These are phyloP conservation scores for Linum trigynum DNA, from an alignment of 345 rosid genomes.

Conservation along the genomic window DNA sequence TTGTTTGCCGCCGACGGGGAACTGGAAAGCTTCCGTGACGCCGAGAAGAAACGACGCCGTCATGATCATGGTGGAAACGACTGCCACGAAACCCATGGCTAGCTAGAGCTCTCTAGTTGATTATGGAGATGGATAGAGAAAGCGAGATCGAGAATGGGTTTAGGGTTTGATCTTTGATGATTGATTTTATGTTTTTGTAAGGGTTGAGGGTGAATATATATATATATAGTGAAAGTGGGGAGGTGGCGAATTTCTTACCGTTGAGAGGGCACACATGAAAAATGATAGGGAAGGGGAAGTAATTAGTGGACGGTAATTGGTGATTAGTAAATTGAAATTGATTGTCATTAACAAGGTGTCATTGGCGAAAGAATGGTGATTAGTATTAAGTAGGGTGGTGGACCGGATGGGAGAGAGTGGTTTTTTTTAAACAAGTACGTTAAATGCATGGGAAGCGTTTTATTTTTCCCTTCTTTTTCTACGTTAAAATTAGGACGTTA, in stretches of 20 bases:
- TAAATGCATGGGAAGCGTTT: no score
- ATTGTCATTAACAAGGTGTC: no score
- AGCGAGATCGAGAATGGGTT: background rate
- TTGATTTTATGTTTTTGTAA: no score
- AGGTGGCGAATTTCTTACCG: background rate
- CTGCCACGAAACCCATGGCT: background rate
- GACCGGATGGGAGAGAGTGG: no score
- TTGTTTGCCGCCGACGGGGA: conserved; percentile 60
- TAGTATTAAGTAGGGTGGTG: background rate
- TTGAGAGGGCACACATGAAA: conserved; percentile 1
- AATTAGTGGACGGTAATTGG: no score
- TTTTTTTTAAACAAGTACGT: no score
- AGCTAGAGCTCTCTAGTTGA: background rate
- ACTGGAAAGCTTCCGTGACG: conserved; percentile 32
- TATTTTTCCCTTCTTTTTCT: no score
- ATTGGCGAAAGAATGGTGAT: background rate
- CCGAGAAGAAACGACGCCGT: background rate
- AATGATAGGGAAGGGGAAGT: background rate
- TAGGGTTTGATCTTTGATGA: background rate
- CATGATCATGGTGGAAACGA: background rate
- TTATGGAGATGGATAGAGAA: background rate
- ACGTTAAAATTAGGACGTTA: background rate
- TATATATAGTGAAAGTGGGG: background rate
- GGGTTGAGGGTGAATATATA: background rate
- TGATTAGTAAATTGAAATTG: background rate